These are phyloP conservation scores for Polygonum maritimum DNA, from an alignment of 148 eudicot species.

Conservation along the genomic window DNA sequence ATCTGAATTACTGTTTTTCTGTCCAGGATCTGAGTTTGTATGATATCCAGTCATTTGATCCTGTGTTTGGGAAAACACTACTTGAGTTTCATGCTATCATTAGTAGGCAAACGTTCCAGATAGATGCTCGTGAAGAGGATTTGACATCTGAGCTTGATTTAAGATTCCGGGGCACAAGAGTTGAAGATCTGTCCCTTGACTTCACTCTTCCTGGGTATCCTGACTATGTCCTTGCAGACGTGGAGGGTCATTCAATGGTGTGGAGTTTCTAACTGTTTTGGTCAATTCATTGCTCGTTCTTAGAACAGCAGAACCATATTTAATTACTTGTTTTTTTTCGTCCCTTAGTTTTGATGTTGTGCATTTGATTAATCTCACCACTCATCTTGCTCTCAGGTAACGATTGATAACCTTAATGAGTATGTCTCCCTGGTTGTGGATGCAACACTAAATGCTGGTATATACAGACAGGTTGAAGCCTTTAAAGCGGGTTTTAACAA, in stretches of 20 bases:
- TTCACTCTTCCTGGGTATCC: constrained; percentile 93
- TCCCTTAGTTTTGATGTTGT: not conserved
- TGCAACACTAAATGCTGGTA: constrained; percentile 75
- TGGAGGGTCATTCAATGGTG: constrained; percentile 43
- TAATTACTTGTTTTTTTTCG: no score
- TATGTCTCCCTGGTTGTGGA: constrained; percentile 61
- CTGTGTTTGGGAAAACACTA: constrained; percentile 56
- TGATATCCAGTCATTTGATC: constrained; percentile 85
- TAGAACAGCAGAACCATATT: no score
- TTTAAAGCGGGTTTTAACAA: constrained; percentile 87
- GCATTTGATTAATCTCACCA: not conserved
- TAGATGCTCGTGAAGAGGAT: constrained; percentile 22
- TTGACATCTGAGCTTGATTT: constrained; percentile 16
- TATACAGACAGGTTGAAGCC: constrained; percentile 80
- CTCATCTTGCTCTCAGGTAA: constrained; percentile 40
- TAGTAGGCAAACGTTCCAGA: constrained; percentile 38
- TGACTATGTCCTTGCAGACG: constrained; percentile 44
- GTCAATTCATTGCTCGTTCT: not conserved
- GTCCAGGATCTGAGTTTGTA: constrained; percentile 63
- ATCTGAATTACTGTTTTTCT: constrained; percentile 7
- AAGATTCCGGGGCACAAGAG: constrained; percentile 38
- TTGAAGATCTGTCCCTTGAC: constrained; percentile 83
- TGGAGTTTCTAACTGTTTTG: constrained; percentile 16
- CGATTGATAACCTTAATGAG: constrained; percentile 58
- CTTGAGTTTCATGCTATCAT: constrained; percentile 78